Percentiles rank a stretch among this genome's conserved stretches.
phyloP scores from a whole-genome alignment of 371 early-diverging fungal species.

The Thermomucor indicae-seudaticae region DNA sequence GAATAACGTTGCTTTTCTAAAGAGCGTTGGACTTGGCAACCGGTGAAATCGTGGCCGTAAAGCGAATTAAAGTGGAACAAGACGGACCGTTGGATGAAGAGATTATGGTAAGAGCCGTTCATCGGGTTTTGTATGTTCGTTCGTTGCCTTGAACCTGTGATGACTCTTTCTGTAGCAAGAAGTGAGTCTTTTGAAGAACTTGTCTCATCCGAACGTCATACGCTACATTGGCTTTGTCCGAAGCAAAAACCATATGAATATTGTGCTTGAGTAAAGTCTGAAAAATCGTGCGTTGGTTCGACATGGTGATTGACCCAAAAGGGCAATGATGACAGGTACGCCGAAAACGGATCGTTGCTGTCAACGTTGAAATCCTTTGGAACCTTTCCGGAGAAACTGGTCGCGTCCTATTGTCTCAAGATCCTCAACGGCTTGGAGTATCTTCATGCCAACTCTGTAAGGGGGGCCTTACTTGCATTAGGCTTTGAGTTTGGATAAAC shows the following conservation, averaged over 20 bases:
- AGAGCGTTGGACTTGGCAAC: conserved; percentile 79
- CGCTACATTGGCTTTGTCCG: conserved; percentile 79
- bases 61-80: conserved; percentile 71
- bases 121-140: background rate
- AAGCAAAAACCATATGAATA: conserved; percentile 68
- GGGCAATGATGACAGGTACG: no score
- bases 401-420: conserved; percentile 85
- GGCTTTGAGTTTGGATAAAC: background rate
- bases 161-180: conserved; percentile 40
- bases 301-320: no score
- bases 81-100: conserved; percentile 49
- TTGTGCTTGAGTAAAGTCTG: conserved; percentile 86
- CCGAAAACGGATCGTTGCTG: conserved; percentile 93
- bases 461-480: background rate
- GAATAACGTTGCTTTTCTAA: no score
- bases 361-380: conserved; percentile 87
- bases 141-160: no score
- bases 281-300: no score
- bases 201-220: conserved; percentile 81
- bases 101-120: conserved; percentile 45
- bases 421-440: conserved; percentile 88
- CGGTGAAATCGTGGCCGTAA: conserved; percentile 87
- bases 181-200: conserved; percentile 63
- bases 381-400: conserved; percentile 87
- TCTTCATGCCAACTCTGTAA: conserved; percentile 85